phyloP scores from a whole-genome alignment of 2,329 filamentous ascomycete species.

The Lasiodiplodia theobromae region DNA sequence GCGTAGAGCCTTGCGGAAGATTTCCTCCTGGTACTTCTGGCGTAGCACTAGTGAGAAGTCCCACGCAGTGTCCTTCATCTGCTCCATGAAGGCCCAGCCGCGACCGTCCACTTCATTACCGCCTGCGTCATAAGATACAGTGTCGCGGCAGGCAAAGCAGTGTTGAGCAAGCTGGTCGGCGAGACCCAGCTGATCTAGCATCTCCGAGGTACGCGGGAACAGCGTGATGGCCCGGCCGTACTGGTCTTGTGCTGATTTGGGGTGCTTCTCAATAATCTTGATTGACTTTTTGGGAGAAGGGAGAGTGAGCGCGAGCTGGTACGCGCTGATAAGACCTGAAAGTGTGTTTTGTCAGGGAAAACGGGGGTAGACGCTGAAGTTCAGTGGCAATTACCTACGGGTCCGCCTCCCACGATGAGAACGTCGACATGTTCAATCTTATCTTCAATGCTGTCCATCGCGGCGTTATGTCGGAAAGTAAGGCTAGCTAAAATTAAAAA shows the following conservation, averaged over 20 bases:
- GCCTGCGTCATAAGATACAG: conserved; percentile 56
- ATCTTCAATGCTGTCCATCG: not conserved
- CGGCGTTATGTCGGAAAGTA: not conserved
- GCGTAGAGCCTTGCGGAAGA: conserved; percentile 55
- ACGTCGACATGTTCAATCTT: conserved; percentile 39
- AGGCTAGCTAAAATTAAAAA: no score
- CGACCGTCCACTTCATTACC: conserved; percentile 56
- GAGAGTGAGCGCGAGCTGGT: conserved; percentile 56
- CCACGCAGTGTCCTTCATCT: conserved; percentile 60
- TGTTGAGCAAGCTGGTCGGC: conserved; percentile 59
- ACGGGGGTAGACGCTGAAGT: conserved; percentile 12
- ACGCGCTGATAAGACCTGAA: conserved; percentile 51
- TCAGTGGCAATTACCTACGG: conserved; percentile 47
- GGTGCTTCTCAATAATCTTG: conserved; percentile 58
- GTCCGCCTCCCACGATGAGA: conserved; percentile 54
- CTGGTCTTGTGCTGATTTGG: conserved; percentile 58
- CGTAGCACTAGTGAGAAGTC: conserved; percentile 62
- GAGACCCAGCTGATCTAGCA: conserved; percentile 61
- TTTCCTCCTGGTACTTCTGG: conserved; percentile 63
- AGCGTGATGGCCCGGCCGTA: conserved; percentile 64
- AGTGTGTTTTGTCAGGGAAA: not conserved
- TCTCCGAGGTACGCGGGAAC: conserved; percentile 59
- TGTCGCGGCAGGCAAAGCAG: conserved; percentile 60
- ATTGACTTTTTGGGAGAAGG: conserved; percentile 48
- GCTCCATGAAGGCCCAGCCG: conserved; percentile 62